Base-by-base conservation (phyloP, 2,329 filamentous ascomycete species). In the Graphiopsis chlorocephala region DNA sequence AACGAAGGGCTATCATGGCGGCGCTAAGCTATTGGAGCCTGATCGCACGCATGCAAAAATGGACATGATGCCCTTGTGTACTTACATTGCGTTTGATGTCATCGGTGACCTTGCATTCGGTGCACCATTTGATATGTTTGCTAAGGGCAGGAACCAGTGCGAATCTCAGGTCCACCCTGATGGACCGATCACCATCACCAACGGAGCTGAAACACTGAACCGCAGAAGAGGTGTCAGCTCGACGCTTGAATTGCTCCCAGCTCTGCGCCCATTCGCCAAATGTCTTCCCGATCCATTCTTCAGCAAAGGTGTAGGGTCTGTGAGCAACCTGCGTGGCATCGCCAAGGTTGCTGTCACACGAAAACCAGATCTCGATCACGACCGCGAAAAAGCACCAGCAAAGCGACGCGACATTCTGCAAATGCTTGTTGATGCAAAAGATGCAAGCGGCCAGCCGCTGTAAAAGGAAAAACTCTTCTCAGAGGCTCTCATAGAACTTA, bases 401-500 rank as follows among this genome's bases (percentile, higher is more conserved):
- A 45, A 57, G 2, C 68, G 73, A 4, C 68, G 73, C 33, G 75
- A 76, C 58, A 76, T 77, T 47, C 63, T 76, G 5, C 70, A 72
- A 17, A 71, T 73, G 52, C 68, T 76, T 8, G 66, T 76, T 11
- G 69, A 72, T 33, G 72, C 72, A 14, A 73, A 72, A 55, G 75
- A 75, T 57, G 59, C 69, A 1, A 70, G 68, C 35, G 73, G 74
- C 15, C 64, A 69, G 15, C 73, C 72, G 1, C 72, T 77, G 72
- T 68, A 68, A 20, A 67, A 68, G 4, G 65, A 69, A 10, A 74
- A 77, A 38, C 66, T 77, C 8, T 69, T 70, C 15, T 73, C 75
- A 8, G 75, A 77, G 64, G 73, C 74, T 4, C 63, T 77, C 25
- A 77, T 74, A 1, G 70, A 75, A 53, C 65, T 77, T 1, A 76